These are phyloP conservation scores for Panaeolus cyanescens DNA, from an alignment of 768 basidiomycete species.

Conservation along the genomic window DNA sequence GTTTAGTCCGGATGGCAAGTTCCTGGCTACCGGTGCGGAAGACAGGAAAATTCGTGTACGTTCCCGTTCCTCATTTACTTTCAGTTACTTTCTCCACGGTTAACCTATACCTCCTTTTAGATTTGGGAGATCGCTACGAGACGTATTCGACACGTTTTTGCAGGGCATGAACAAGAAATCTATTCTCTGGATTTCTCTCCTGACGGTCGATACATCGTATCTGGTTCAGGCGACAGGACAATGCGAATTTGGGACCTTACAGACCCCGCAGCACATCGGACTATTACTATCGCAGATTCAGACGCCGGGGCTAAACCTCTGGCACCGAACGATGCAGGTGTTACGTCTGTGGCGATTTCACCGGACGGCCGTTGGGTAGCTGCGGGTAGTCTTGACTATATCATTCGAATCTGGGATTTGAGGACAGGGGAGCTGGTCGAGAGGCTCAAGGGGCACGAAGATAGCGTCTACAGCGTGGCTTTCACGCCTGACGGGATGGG, in stretches of 20 bases:
- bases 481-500: conserved; percentile 92
- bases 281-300: conserved; percentile 36
- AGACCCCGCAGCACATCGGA: conserved; percentile 29
- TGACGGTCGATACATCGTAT: conserved; percentile 84
- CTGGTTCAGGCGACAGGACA: conserved; percentile 77
- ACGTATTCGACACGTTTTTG: conserved; percentile 70
- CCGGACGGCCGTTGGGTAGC: conserved; percentile 70
- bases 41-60: conserved; percentile 85
- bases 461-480: conserved; percentile 87
- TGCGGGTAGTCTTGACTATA: conserved; percentile 71
- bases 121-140: conserved; percentile 89
- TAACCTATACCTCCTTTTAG: conserved; percentile 33
- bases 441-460: conserved; percentile 74
- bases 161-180: conserved; percentile 89
- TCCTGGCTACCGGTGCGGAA: conserved; percentile 88
- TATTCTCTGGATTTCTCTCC: conserved; percentile 90
- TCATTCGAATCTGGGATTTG: conserved; percentile 83
- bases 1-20: conserved; percentile 72
- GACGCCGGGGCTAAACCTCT: conserved; percentile 21
- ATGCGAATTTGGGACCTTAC: conserved; percentile 49
- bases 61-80: not conserved
- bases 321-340: conserved; percentile 58
- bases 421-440: conserved; percentile 69
- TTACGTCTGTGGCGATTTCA: conserved; percentile 80
- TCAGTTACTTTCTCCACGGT: not conserved